These are phyloP conservation scores for Paraleonurus japonicus DNA, from an alignment of 257 asterid genomes.

Conservation along the genomic window DNA sequence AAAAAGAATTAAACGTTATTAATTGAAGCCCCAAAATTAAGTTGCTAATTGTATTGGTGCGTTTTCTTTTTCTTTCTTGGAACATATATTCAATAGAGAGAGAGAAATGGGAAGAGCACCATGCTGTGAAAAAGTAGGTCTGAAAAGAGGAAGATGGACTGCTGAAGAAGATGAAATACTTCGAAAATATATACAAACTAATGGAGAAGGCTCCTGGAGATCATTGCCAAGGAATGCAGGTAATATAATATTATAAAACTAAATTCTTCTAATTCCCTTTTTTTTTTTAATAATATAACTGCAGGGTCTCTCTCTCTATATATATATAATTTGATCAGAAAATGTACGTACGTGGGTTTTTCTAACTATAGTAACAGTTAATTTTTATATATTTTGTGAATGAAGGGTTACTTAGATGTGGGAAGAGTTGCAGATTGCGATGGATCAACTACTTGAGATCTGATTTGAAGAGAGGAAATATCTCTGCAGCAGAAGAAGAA, in stretches of 20 bases:
- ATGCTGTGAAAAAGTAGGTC: conserved; percentile 85
- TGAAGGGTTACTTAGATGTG: conserved; percentile 73
- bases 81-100: too few species aligned
- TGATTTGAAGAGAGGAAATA: conserved; percentile 79
- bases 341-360: too few species aligned
- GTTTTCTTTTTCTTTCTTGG: neutral
- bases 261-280: too few species aligned
- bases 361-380: neutral
- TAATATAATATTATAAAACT: too few species aligned
- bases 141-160: conserved; percentile 86
- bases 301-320: too few species aligned
- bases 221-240: conserved; percentile 92
- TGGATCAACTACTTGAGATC: conserved; percentile 90
- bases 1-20: too few species aligned
- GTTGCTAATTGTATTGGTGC: too few species aligned
- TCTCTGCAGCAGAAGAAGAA: conserved; percentile 63
- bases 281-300: too few species aligned
- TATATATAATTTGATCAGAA: too few species aligned
- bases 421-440: conserved; percentile 85
- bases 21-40: too few species aligned
- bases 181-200: conserved; percentile 48
- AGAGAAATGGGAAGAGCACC: conserved; percentile 75
- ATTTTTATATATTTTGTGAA: neutral
- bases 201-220: conserved; percentile 95
- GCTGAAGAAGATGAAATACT: conserved; percentile 75